Conservation (phyloP, 2,329 filamentous ascomycete genomes). For the Curvularia lunata region DNA sequence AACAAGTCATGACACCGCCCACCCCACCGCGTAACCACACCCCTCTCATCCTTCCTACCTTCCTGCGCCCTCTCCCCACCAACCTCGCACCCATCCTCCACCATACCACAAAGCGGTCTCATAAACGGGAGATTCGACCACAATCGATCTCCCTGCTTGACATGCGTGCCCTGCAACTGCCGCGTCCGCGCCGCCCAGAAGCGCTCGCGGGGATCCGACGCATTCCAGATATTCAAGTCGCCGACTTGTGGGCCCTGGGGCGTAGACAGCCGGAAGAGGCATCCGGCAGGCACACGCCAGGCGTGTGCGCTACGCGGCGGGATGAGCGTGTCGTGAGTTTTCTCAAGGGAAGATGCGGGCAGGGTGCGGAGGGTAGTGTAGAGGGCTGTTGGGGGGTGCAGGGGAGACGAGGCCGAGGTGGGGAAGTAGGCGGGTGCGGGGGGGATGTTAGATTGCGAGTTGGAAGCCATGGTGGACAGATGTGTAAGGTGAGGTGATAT, state of each 20-base stretch:
- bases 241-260: slow-evolving; percentile 79
- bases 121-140: slow-evolving; percentile 82
- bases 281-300: slow-evolving; percentile 72
- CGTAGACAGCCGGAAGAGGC: slow-evolving; percentile 75
- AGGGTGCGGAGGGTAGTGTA: slow-evolving; percentile 35
- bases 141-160: slow-evolving; percentile 72
- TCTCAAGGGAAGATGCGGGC: slow-evolving; percentile 14
- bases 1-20: slow-evolving; percentile 77
- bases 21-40: slow-evolving; percentile 62
- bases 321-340: slow-evolving; percentile 54
- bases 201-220: slow-evolving; percentile 75
- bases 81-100: slow-evolving; percentile 64
- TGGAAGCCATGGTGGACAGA: slow-evolving; percentile 5
- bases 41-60: slow-evolving; percentile 56
- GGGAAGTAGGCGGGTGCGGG: slow-evolving; percentile 47
- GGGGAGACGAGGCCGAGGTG: slow-evolving; percentile 36
- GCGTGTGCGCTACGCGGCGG: slow-evolving; percentile 76
- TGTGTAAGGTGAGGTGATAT: background rate
- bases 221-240: slow-evolving; percentile 83
- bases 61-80: slow-evolving; percentile 38
- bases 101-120: slow-evolving; percentile 74
- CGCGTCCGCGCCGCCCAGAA: slow-evolving; percentile 83
- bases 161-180: slow-evolving; percentile 78
- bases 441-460: slow-evolving; percentile 19
- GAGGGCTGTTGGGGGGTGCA: slow-evolving; percentile 42